phyloP scores from a whole-genome alignment of 2,329 filamentous ascomycete species.

The Aspergillus brunneoviolaceus region DNA sequence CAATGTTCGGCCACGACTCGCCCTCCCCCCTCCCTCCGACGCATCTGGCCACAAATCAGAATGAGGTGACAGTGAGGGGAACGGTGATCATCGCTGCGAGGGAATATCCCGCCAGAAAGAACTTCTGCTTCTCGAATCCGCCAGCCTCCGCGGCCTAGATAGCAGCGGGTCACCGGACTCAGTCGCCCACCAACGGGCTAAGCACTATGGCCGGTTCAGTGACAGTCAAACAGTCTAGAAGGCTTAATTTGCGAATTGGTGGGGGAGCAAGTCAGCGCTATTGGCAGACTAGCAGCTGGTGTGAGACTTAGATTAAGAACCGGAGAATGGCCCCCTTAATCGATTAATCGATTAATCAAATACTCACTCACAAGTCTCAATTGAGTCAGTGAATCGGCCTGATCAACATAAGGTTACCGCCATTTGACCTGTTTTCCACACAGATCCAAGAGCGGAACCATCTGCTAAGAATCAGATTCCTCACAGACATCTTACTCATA shows the following conservation, averaged over 20 bases:
- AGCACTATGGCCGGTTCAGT: neutral
- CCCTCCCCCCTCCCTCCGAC: neutral
- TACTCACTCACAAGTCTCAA: too few species aligned
- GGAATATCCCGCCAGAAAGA: neutral
- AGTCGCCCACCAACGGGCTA: neutral
- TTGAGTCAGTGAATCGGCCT: neutral
- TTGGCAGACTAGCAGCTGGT: neutral
- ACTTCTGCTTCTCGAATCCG: neutral
- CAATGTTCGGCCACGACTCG: neutral
- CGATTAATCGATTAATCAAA: neutral
- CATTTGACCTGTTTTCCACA: neutral
- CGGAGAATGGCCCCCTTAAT: neutral
- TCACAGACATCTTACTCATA: too few species aligned
- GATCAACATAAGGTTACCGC: neutral
- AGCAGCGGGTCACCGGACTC: neutral
- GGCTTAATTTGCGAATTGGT: neutral
- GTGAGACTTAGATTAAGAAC: neutral
- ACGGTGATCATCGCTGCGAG: neutral
- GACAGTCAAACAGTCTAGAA: neutral
- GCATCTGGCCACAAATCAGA: neutral
- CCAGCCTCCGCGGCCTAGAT: neutral
- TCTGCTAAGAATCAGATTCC: neutral
- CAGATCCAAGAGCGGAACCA: neutral
- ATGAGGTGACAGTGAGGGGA: neutral
- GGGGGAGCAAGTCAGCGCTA: neutral